Percentiles rank a stretch among this genome's conserved stretches.
These are phyloP conservation scores for Paramecium pentaurelia DNA, from an alignment of 73 alveolate genomes.

Conservation along the genomic window DNA sequence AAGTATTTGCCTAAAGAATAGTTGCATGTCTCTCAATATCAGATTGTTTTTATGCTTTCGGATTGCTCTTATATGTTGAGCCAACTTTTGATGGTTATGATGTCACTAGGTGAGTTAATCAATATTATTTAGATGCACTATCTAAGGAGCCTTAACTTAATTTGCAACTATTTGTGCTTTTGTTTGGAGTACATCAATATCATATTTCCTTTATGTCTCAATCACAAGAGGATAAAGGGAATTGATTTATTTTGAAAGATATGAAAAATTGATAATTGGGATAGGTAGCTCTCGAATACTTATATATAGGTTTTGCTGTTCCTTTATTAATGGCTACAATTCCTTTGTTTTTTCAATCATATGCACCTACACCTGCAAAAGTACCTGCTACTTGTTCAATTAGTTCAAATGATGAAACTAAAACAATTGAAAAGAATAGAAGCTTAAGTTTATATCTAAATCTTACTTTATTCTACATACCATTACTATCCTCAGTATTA, in stretches of 20 bases:
- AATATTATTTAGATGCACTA: not conserved
- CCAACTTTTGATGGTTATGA: not conserved
- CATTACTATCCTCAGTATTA: not conserved
- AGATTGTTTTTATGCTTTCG: not conserved
- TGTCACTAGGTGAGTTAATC: not conserved
- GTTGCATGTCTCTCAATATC: not conserved
- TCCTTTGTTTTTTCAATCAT: not conserved
- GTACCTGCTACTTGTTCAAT: conserved; percentile 17
- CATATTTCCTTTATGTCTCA: not conserved
- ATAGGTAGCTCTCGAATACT: not conserved
- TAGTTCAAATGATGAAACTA: not conserved
- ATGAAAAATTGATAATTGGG: not conserved
- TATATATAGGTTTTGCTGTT: not conserved
- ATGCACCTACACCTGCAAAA: not conserved
- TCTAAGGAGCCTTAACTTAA: conserved; percentile 5
- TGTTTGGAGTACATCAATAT: conserved; percentile 6
- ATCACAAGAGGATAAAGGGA: not conserved
- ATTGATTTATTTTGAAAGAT: not conserved
- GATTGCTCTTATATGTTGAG: not conserved
- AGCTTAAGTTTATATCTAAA: not conserved
- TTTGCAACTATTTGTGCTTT: conserved; percentile 2
- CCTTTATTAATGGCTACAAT: not conserved
- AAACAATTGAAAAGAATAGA: not conserved
- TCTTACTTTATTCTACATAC: conserved; percentile 10
- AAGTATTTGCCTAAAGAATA: not conserved